Base-by-base conservation (phyloP, 768 basidiomycete species). In the Kwoniella sp. region DNA sequence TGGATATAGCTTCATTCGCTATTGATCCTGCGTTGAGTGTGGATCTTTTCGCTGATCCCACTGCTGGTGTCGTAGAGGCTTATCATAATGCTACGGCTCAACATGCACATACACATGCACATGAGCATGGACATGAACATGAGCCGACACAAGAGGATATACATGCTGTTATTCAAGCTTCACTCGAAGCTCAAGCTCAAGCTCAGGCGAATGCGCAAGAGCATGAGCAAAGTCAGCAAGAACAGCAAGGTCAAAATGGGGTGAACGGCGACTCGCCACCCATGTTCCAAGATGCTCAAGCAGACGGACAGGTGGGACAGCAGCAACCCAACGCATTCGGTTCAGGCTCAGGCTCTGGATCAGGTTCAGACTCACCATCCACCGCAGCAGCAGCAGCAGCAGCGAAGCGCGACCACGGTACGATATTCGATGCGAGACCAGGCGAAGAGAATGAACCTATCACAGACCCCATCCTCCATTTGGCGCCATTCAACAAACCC, bases 401-500 rank as follows among this genome's bases (percentile, higher is more conserved):
- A 12, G n/a, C 26, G 24, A 44, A n/a, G 13, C 48, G n/a, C 15
- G 51, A 15, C 25, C 21, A 40, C 10, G 25, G 19, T 44, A n/a
- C 55, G n/a, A 21, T 56, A 17, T 36, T 36, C 25, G 55, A 53
- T 27, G 51, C 49, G 19, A 25, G 17, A 17, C 22, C 37, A 12
- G 62, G 62, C 21, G 33, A 29, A 36, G 62, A 64, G 40, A 21
- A 37, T 33, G 51, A 64, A 29, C 62, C 62, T 19, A 57, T 71
- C 36, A 9, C 13, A 10, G 33, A 67, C 36, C 70, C 70, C 12
- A 6, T 57, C 15, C 22, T 53, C 29, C 54, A 67, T 25, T 27
- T 68, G 2, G 72, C 70, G 9, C 74, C 74, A 17, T 73, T 65
- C 47, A 55, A 44, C 22, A 54, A 47, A 57, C 69, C 71, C 0